Conservation (phyloP, 176 grass and related monocot species). For the Ananas comosus region DNA sequence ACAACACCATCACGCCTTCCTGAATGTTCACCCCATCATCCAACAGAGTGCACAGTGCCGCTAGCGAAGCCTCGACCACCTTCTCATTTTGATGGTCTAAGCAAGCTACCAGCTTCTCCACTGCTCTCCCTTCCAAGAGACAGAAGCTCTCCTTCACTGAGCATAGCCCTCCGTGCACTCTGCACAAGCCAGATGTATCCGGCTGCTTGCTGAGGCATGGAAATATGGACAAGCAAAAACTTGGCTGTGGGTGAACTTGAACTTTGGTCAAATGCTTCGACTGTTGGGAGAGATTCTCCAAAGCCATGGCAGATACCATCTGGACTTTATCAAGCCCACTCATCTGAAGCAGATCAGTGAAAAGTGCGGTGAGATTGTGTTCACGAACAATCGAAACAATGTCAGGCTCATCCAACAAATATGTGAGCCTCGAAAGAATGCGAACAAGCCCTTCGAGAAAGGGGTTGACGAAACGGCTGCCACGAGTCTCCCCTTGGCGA, state of each 20-base stretch:
- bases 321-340: conserved; percentile 75
- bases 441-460: conserved; percentile 89
- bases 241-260: conserved; percentile 35
- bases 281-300: conserved; percentile 71
- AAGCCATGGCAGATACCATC: conserved; percentile 53
- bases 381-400: conserved; percentile 55
- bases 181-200: conserved; percentile 45
- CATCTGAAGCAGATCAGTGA: conserved; percentile 94
- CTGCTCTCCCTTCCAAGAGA: conserved; percentile 83
- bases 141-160: conserved; percentile 79
- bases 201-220: conserved; percentile 55
- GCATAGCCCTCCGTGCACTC: conserved; percentile 72
- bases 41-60: conserved; percentile 70
- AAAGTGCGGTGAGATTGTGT: conserved; percentile 66
- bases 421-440: conserved; percentile 68
- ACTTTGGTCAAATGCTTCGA: conserved; percentile 70
- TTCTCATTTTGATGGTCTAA: conserved; percentile 80
- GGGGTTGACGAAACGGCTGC: conserved; percentile 66
- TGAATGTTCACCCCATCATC: conserved; percentile 90
- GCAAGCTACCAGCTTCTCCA: conserved; percentile 82
- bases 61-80: conserved; percentile 76
- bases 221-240: conserved; percentile 64
- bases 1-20: conserved; percentile 64
- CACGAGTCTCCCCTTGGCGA: conserved; percentile 66
- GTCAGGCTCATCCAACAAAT: conserved; percentile 46